phyloP scores from a whole-genome alignment of 495 filamentous ascomycete genomes.

The Penicillium cosmopolitanum region DNA sequence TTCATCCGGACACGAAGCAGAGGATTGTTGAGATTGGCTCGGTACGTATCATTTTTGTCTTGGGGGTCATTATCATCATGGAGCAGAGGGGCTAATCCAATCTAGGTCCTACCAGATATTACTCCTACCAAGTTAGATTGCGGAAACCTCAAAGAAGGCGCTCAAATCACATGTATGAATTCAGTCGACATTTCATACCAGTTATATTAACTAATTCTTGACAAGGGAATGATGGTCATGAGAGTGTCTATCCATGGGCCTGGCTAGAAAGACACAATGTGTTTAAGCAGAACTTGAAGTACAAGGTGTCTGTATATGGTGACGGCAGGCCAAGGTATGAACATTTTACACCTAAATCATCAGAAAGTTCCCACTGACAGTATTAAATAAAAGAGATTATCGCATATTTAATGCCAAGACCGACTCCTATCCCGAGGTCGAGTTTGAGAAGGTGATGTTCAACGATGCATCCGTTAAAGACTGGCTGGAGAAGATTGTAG shows the following conservation, averaged over 20 bases:
- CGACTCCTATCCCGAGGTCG: constrained; percentile 52
- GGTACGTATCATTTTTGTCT: constrained; percentile 43
- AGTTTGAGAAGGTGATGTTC: constrained; percentile 63
- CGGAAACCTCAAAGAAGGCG: background rate
- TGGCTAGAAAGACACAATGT: constrained; percentile 41
- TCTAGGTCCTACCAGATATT: constrained; percentile 58
- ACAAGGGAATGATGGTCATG: constrained; percentile 53
- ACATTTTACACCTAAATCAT: background rate
- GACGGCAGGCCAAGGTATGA: background rate
- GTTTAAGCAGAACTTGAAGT: background rate
- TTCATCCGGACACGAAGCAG: constrained; percentile 79
- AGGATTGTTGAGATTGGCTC: constrained; percentile 71
- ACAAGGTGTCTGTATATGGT: background rate
- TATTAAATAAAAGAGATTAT: background rate
- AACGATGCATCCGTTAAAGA: constrained; percentile 52
- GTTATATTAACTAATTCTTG: background rate
- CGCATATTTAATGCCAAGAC: background rate
- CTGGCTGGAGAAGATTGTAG: constrained; percentile 64
- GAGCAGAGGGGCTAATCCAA: constrained; percentile 1
- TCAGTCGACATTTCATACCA: no score
- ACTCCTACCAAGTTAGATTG: constrained; percentile 31
- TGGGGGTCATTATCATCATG: background rate
- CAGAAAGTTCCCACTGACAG: no score
- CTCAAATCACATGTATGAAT: constrained; percentile 36
- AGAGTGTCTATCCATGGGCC: constrained; percentile 58